Base-by-base conservation (phyloP, 2,329 filamentous ascomycete genomes). In the Botrytis deweyae region DNA sequence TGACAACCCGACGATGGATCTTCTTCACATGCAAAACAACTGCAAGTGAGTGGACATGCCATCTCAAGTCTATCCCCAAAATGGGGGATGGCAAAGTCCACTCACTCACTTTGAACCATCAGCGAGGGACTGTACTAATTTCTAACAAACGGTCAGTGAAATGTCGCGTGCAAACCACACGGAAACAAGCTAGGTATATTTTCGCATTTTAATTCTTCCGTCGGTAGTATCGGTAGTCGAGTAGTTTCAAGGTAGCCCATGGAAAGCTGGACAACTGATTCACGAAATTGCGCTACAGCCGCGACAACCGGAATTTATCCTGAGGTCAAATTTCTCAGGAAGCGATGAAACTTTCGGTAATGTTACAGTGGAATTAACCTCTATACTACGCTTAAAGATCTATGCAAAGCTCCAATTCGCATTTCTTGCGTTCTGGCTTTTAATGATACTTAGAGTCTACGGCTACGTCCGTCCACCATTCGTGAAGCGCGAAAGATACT, bases 151-250 rank as follows among this genome's bases (percentile, higher is more conserved):
- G 66, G 49, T 67, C 65, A 67, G 18, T 67, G 29, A 29, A 67
- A 40, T 29, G 22, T 67, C 44, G 64, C 64, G 44, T 67, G 64
- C 29, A 67, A 66, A 52, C 40, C 40, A 64, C 62, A n/a, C 62
- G 20, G 62, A 44, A 44, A 64, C 14, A 22, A 29, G 36, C 55
- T 38, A 67, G 44, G 36, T 55, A 25, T 36, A 33, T 58, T 20
- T n/a, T 42, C 65, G 65, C 49, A 29, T 68, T 40, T 68, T 58
- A 58, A 68, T 58, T 68, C 8, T 68, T 68, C 65, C 49, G 65
- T 42, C 36, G 36, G 16, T 58, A 40, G 25, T 42, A 67, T 42
- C 40, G 25, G 38, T 64, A n/a, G 61, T 40, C 29, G 36, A 40
- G 29, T 49, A n/a, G 33, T 67, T 67, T 16, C 22, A 16, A 38